These are phyloP conservation scores for Tetrahymena malaccensis DNA, from an alignment of 73 alveolate species.

Conservation along the genomic window DNA sequence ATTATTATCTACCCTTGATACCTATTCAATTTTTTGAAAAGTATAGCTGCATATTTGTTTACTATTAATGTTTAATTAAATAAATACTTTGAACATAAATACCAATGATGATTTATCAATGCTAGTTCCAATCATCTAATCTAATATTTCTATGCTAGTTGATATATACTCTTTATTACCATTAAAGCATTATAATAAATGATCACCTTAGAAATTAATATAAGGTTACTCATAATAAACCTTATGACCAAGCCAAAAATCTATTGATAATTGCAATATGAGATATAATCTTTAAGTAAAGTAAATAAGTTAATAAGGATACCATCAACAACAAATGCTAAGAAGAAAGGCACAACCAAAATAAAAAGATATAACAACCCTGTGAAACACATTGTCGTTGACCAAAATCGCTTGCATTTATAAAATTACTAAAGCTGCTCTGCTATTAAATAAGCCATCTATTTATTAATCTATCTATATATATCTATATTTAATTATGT, in stretches of 20 bases:
- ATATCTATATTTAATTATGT: no score
- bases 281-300: not conserved
- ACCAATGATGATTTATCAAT: not conserved
- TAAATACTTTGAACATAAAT: not conserved
- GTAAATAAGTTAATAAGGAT: not conserved
- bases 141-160: not conserved
- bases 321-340: not conserved
- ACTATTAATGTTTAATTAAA: not conserved
- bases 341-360: not conserved
- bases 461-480: no score
- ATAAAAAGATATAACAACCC: not conserved
- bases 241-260: not conserved
- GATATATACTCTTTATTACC: not conserved
- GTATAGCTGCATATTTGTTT: not conserved
- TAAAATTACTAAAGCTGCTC: not conserved
- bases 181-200: not conserved
- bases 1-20: not conserved
- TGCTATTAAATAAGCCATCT: not conserved
- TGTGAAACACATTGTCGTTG: not conserved
- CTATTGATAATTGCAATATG: not conserved
- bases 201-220: not conserved
- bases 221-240: not conserved
- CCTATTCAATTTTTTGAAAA: not conserved
- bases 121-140: not conserved
- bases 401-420: not conserved